phyloP scores from a whole-genome alignment of 306 rosid genomes.

The Inga laurina region DNA sequence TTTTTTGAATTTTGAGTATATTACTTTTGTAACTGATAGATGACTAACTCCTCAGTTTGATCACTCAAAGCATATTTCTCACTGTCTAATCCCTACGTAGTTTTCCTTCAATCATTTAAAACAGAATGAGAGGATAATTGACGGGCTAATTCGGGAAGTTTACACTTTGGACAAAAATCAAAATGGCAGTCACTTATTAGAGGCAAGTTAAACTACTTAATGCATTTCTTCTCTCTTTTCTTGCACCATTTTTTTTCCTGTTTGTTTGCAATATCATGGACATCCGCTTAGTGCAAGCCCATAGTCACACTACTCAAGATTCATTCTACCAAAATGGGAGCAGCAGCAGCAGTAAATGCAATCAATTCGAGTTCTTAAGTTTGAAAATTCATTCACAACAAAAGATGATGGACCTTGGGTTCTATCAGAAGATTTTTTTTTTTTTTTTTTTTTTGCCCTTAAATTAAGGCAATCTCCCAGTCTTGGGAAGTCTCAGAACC shows the following conservation, averaged over 20 bases:
- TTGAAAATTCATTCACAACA: neutral
- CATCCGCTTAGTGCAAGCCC: neutral
- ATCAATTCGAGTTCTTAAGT: neutral
- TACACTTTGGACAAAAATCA: neutral
- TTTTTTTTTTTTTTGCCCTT: neutral
- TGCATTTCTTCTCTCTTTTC: neutral
- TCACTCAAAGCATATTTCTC: neutral
- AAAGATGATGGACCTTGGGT: neutral
- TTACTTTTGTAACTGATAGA: neutral
- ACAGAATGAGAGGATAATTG: neutral
- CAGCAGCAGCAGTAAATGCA: neutral
- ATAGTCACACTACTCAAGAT: slow-evolving; percentile 12
- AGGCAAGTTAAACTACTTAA: neutral
- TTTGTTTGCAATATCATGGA: neutral
- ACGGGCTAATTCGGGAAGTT: neutral
- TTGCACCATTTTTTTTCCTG: neutral
- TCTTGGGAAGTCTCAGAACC: neutral
- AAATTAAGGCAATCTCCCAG: neutral
- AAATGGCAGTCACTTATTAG: neutral
- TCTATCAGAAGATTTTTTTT: neutral
- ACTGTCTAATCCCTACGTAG: neutral
- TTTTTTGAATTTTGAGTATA: neutral
- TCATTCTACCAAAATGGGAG: neutral
- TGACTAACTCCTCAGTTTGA: neutral
- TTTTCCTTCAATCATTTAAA: neutral